Evolutionary conservation across 2,329 filamentous ascomycete genomes (phyloP), one percentile per base, ranked within the genome.

Genomic region (Akanthomyces lecanii): DNA sequence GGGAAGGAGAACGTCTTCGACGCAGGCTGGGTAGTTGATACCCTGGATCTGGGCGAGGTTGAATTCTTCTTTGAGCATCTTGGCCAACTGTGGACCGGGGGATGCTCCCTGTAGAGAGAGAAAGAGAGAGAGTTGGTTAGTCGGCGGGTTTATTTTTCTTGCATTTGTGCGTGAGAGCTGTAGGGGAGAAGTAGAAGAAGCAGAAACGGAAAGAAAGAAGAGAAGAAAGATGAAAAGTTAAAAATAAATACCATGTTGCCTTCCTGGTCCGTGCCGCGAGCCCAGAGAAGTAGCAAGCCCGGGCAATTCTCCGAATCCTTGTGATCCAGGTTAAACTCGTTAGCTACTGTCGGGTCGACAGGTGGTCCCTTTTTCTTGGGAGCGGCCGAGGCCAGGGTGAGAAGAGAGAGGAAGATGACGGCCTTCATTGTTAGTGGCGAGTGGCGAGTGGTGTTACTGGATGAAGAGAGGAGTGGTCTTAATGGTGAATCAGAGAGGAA

Each of bases 1-100:
- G 14, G 67, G 66, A 2, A 70, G 67, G 25, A 71, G 65, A 66
- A 78, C 78, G 45, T 70, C 73, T 14, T 63, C 62, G 1, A 78
- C 64, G 16, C 66, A 68, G 4, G 76, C 76, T 0, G 63, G 65
- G 65, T 79, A 79, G 52, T 76, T 72, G 40, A 79, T 61, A 18
- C 68, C 67, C 61, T 70, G 63, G n/a, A 66, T 61, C 16, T 64
- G 65, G 25, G 69, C 66, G 25, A 65, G 65, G 60, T 70, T 55
- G n/a, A 30, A 28, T 5, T 30, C 6, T 30, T 30, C 28, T 59
- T 68, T 67, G 14, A 70, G 36, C 16, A 59, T 50, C 18, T 65
- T 61, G 23, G 67, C 65, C 44, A 66, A 57, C 12, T 57, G 55
- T 3, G 65, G 66, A 18, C 69, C 69, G 40, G 67, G 65, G 21